These are phyloP conservation scores for Tribonema minus DNA, from an alignment of 108 stramenopile genomes.

Conservation along the genomic window DNA sequence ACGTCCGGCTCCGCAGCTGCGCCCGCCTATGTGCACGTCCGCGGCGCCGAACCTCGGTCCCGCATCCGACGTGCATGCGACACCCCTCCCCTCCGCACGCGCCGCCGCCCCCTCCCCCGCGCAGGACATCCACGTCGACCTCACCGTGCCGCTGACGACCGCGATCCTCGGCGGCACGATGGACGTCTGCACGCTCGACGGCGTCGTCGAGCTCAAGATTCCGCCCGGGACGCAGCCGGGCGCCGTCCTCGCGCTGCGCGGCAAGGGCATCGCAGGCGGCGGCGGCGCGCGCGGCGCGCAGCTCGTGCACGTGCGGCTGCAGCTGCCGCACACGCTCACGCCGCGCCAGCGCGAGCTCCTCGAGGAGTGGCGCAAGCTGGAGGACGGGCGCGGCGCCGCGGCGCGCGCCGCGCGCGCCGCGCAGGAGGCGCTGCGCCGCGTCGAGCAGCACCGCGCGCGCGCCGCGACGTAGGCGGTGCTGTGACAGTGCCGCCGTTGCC, in stretches of 20 bases:
- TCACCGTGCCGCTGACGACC: neutral
- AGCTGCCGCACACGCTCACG: slow-evolving; percentile 79
- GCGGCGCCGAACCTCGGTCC: slow-evolving; percentile 68
- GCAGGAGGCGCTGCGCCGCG: no score
- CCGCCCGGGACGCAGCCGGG: slow-evolving; percentile 85
- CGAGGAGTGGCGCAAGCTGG: slow-evolving; percentile 81
- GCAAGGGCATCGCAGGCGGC: neutral
- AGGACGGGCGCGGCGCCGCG: no score
- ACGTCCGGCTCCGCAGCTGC: no score
- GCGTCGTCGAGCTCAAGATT: slow-evolving; percentile 88
- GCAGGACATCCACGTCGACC: neutral
- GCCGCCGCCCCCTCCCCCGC: no score
- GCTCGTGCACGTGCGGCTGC: slow-evolving; percentile 75
- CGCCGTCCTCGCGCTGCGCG: slow-evolving; percentile 70
- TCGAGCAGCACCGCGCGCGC: no score
- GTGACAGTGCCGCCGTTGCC: no score
- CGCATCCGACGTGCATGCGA: slow-evolving; percentile 81
- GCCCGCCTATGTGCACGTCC: slow-evolving; percentile 74
- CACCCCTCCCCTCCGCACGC: no score
- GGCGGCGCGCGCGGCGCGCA: slow-evolving; percentile 74
- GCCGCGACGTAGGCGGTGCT: no score
- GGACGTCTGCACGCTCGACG: slow-evolving; percentile 88
- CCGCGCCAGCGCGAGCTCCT: slow-evolving; percentile 82
- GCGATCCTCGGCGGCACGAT: slow-evolving; percentile 83
- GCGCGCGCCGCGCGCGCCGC: no score